Evolutionary conservation across 129 eudicot species (phyloP), one percentile per base, ranked within the genome.

Genomic region (Arctium lappa): DNA sequence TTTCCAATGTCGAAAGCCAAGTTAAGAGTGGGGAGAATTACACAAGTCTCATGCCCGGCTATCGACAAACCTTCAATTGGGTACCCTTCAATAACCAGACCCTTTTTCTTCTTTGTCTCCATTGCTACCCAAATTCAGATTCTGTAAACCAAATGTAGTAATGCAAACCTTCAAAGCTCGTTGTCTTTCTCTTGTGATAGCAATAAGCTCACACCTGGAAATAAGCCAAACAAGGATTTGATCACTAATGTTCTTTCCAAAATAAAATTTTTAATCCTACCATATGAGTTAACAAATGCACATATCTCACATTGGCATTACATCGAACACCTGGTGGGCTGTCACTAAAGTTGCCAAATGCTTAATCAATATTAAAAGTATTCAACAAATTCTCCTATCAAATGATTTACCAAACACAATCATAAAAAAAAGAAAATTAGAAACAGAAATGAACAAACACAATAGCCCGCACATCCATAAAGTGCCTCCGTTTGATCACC

Each of bases 41-140:
- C 60, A 80, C 99, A 93, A 8, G 97, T 95, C 80, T 95, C 99
- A 69, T 95, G 98, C 4, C 99, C 99, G 36, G 98, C 99, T 34
- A 95, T 95, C 1, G 99, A 95, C 38, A 95, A 42, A 15, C 99
- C 99, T 18, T 93, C 99, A 38, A 95, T 91, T 4, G 72, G 84
- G 79, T 92, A 90, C 8, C 91, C 98, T 86, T 91, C 92, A 27
- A 95, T 87, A n/a, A 2, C 63, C 68, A 95, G 29, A 34, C 85
- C 95, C 36, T 60, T 82, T 70, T 70, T 89, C 88, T 90, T 84
- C 86, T 90, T 91, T 53, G 73, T 82, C 44, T 83, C 85, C 73
- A 85, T 82, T 62, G 70, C 80, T 73, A 36, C 68, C 85, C 42
- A 9, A 38, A 9, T 84, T 16, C 32, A 42, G 69, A 78, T 39